Base-by-base conservation (phyloP, 164 flowering plant species). In the Magnolia kwangsiensis region DNA sequence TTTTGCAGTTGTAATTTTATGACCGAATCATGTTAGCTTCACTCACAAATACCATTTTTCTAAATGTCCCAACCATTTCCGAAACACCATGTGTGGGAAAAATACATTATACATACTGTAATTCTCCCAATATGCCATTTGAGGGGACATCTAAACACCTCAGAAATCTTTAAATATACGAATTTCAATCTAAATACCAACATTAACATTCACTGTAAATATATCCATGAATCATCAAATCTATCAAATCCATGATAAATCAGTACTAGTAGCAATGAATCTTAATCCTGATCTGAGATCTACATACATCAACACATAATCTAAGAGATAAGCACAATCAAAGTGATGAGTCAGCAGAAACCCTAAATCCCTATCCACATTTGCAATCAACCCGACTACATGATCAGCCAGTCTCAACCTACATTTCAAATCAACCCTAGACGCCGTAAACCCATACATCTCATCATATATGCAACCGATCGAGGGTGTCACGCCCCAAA, bases 321-420 rank as follows among this genome's bases (percentile, higher is more conserved):
- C 61, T 16, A 8, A 14, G 61, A 11, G 11, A 55, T 3, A 3
- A 55, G 13, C 61, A 55, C 18, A 55, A 55, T 55, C 51, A 27
- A 69, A 37, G 18, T 69, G 45, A 37, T 69, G 55, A 45, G 37
- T 69, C 72, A 13, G 45, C 74, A 58, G 24, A 67, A 67, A 67
- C 61, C 61, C 13, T 55, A 55, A 55, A 55, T 16, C 61, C 4
- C 18, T 3, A 65, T 4, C 24, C 20, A 8, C 67, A 21, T 20
- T 14, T 18, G 20, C 67, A 65, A 69, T 29, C 67, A 64, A 18
- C 63, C 14, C 14, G 13, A 19, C 63, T 13, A 13, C n/a, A 29
- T 68, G n/a, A 68, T 37, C 69, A 27, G 69, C 23, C 27, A 27
- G 27, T 4, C 16, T 5, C 20, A 66, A 66, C 27, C 69, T 4